Evolutionary conservation across 352 stramenopile genomes (phyloP), one percentile per base, ranked within the genome.

Genomic region (Globisporangium barbulae): DNA sequence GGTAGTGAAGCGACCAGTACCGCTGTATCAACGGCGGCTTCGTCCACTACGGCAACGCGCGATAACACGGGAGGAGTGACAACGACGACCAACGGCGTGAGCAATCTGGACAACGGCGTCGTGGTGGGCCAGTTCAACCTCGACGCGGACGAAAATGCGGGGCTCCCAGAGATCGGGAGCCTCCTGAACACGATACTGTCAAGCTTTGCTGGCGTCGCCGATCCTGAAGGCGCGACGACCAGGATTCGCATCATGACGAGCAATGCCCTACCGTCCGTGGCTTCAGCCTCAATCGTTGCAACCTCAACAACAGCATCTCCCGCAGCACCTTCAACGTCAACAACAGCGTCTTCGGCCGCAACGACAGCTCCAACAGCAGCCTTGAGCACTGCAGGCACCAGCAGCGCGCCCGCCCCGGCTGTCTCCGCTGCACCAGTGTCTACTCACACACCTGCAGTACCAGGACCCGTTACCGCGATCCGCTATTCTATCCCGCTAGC

Each of bases 121-220:
- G 33, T 66, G 28, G 33, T 73, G 41, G 42, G 59, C 30, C 61
- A 57, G 17, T 65, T 75, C 59, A 59, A 25, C 44, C 53, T 73
- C 33, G 53, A 53, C 30, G 13, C 37, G 8, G 56, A 57, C 31
- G 37, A 65, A 8, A 59, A 58, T 19, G 28, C 42, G 3, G 28
- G 54, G 9, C n/a, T 73, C 35, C 49, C 61, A 2, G 63, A 59
- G 3, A 15, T 72, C 41, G 59, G 55, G 5, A 53, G 58, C 2
- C n/a, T 74, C 17, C 44, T 73, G 44, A 65, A 44, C 21, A 71
- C 69, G 10, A 59, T 75, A 35, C 33, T 75, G 53, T 45, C 59
- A 10, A 49, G 12, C 17, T 54, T 75, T 13, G 39, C 41, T 37
- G 53, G 64, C 19, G 61, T n/a, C 4, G 8, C 39, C 59, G 17